phyloP scores from a whole-genome alignment of 83 land plant genomes.

The Picea mariana region DNA sequence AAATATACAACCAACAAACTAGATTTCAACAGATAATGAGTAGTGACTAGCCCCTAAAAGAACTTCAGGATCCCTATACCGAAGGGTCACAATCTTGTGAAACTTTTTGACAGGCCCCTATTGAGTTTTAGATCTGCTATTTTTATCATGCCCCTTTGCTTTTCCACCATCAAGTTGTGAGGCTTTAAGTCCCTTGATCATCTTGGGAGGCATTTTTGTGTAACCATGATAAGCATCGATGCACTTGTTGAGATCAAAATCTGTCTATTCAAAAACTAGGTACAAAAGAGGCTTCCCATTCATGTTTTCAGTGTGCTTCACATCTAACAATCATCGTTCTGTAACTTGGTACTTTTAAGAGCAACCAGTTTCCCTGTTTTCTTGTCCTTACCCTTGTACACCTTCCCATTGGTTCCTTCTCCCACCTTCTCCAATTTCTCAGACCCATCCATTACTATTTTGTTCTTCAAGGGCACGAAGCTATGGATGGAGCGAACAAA shows the following conservation, averaged over 20 bases:
- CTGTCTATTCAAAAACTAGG: conserved; percentile 90
- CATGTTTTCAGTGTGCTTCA: conserved; percentile 78
- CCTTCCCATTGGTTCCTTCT: conserved; percentile 98
- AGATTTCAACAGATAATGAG: conserved; percentile 85
- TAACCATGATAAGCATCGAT: conserved; percentile 51
- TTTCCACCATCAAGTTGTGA: conserved; percentile 87
- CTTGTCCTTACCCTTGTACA: conserved; percentile 88
- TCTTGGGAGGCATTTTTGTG: conserved; percentile 32
- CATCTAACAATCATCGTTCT: conserved; percentile 89
- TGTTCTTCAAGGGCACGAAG: neutral
- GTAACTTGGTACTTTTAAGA: conserved; percentile 89
- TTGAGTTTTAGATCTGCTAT: conserved; percentile 91
- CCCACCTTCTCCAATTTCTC: conserved; percentile 96
- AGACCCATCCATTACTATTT: conserved; percentile 49
- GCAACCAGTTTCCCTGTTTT: conserved; percentile 83
- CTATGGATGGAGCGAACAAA: too few relatives aligned
- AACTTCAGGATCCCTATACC: conserved; percentile 98
- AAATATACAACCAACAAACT: conserved; percentile 96
- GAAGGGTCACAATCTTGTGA: conserved; percentile 87
- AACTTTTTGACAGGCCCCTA: conserved; percentile 85
- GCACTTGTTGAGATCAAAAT: conserved; percentile 89
- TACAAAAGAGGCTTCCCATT: conserved; percentile 74
- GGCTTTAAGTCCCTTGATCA: conserved; percentile 86
- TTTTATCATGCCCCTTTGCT: conserved; percentile 64
- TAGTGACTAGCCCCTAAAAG: conserved; percentile 87